Evolutionary conservation across 2,329 filamentous ascomycete species (phyloP).

Genomic region (Apiospora malaysiana): DNA sequence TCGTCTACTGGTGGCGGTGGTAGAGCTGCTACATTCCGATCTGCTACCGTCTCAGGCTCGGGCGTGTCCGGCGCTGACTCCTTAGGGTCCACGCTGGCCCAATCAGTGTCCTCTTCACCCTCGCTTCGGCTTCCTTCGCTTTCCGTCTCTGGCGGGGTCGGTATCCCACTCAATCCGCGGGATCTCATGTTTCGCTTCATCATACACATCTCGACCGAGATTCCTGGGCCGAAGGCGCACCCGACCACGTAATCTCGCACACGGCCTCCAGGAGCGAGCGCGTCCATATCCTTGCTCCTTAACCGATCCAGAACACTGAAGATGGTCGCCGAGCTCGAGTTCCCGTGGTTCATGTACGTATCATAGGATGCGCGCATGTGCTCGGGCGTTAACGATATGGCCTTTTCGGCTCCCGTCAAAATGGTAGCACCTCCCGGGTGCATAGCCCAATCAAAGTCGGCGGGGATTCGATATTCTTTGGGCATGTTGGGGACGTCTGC

Average conservation of each 20-base stretch:
- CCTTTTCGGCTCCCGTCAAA: constrained; percentile 65
- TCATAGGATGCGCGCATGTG: constrained; percentile 75
- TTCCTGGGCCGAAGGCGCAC: constrained; percentile 73
- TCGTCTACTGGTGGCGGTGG: neutral
- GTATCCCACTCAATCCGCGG: constrained; percentile 44
- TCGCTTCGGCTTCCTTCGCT: constrained; percentile 54
- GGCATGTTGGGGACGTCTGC: constrained; percentile 53
- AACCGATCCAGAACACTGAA: constrained; percentile 70
- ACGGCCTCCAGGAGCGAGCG: constrained; percentile 54
- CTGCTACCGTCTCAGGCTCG: constrained; percentile 23
- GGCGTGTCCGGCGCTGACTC: constrained; percentile 30
- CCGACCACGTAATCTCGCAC: constrained; percentile 65
- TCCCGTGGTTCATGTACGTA: constrained; percentile 71
- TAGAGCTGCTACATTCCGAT: constrained; percentile 23
- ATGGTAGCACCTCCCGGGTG: constrained; percentile 74
- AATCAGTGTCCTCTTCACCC: constrained; percentile 43
- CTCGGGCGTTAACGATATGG: constrained; percentile 62
- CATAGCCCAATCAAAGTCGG: constrained; percentile 75
- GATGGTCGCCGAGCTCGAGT: constrained; percentile 72
- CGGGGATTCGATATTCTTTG: constrained; percentile 48
- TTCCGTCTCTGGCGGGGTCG: constrained; percentile 61
- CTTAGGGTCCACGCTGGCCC: constrained; percentile 34
- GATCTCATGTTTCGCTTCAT: constrained; percentile 55
- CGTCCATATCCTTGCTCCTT: constrained; percentile 65
- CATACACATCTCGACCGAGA: constrained; percentile 72